These are phyloP conservation scores for Leccinum holopus DNA, from an alignment of 1,284 basidiomycete genomes.

Conservation along the genomic window DNA sequence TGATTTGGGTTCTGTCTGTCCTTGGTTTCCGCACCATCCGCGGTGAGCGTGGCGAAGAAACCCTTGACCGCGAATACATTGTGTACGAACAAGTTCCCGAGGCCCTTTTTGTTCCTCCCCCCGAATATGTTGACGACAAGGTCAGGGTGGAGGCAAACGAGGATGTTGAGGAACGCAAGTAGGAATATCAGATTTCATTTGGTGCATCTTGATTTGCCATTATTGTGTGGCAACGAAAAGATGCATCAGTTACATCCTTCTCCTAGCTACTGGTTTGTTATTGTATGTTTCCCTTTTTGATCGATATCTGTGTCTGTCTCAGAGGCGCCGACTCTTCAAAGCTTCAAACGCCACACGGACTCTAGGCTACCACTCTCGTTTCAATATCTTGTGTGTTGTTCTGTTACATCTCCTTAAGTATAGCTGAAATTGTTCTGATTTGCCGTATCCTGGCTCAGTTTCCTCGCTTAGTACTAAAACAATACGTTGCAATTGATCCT, in stretches of 20 bases:
- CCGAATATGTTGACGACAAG: constrained; percentile 55
- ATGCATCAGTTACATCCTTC: constrained; percentile 1
- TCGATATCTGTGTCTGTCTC: constrained; percentile 2
- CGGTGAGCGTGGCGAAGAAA: constrained; percentile 41
- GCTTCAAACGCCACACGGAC: background rate
- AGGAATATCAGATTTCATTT: constrained; percentile 3
- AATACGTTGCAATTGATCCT: background rate
- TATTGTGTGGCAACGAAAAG: background rate
- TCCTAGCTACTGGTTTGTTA: constrained; percentile 8
- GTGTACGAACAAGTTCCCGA: constrained; percentile 37
- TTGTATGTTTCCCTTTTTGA: constrained; percentile 5
- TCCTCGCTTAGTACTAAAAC: background rate
- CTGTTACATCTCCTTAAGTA: background rate
- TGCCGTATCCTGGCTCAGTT: background rate
- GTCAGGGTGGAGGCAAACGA: constrained; percentile 20
- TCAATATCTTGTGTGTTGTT: constrained; percentile 12
- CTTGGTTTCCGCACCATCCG: constrained; percentile 55
- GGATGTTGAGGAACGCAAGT: constrained; percentile 21
- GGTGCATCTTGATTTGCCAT: background rate
- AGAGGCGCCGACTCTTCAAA: background rate
- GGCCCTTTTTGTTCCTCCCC: constrained; percentile 45
- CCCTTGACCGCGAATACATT: constrained; percentile 36
- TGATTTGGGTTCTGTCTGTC: constrained; percentile 69
- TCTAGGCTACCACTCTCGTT: constrained; percentile 21
- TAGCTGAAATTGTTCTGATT: background rate